These are phyloP conservation scores for Eucalyptus regnans DNA, from an alignment of 345 rosid genomes.

Conservation along the genomic window DNA sequence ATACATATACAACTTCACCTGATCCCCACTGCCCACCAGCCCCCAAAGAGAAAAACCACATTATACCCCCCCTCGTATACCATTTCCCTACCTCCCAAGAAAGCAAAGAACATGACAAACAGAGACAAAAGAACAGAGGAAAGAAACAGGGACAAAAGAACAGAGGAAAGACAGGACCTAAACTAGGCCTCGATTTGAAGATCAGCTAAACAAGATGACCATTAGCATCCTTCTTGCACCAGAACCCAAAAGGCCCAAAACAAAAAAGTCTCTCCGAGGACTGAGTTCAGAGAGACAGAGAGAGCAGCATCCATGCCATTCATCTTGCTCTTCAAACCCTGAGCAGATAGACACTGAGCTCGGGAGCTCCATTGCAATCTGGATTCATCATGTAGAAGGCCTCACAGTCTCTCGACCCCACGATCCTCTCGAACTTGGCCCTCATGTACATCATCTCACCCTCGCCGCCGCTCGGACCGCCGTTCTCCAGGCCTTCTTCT, in stretches of 20 bases:
- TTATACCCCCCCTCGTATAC: constrained; percentile 7
- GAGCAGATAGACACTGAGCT: constrained; percentile 87
- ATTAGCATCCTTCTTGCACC: not conserved
- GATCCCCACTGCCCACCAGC: constrained; percentile 9
- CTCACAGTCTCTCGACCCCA: constrained; percentile 95
- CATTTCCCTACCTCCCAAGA: constrained; percentile 2
- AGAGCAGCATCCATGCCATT: not conserved
- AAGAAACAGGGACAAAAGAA: not conserved
- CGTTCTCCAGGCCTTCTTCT: not conserved
- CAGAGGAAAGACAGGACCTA: not conserved
- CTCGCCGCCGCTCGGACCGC: not conserved
- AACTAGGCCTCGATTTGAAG: constrained; percentile 2
- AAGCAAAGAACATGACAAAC: not conserved
- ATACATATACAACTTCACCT: constrained; percentile 35
- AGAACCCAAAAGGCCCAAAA: not conserved
- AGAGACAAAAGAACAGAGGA: not conserved
- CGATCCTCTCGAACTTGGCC: constrained; percentile 87
- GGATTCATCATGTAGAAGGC: constrained; percentile 99
- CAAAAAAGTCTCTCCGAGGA: not conserved
- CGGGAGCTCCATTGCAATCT: constrained; percentile 93
- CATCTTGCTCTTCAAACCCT: constrained; percentile 34
- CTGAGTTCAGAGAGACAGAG: not conserved
- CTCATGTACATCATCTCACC: constrained; percentile 78
- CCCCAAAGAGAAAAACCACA: not conserved
- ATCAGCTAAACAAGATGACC: constrained; percentile 7